These are phyloP conservation scores for Croton setiger DNA, from an alignment of 441 rosid genomes.

Conservation along the genomic window DNA sequence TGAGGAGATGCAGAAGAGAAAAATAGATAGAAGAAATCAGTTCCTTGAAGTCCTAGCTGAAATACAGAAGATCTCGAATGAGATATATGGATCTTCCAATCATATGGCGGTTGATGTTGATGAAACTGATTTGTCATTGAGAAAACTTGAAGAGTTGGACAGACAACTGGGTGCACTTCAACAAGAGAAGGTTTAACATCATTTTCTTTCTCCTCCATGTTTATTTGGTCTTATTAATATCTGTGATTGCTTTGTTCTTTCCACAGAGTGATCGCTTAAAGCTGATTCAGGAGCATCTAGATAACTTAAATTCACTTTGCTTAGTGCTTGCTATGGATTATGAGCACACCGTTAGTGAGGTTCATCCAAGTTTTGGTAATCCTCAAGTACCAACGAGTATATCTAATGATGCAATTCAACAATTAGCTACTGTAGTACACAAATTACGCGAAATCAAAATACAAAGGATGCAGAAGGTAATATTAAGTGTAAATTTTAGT, in stretches of 20 bases:
- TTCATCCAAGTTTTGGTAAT: constrained; percentile 55
- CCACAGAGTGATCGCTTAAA: constrained; percentile 69
- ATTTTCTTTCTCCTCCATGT: constrained; percentile 13
- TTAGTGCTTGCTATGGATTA: constrained; percentile 82
- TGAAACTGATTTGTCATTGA: constrained; percentile 76
- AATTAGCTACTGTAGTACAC: constrained; percentile 47
- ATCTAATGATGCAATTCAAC: constrained; percentile 57
- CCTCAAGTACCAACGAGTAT: constrained; percentile 57
- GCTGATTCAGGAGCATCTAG: constrained; percentile 62
- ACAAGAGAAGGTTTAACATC: constrained; percentile 61
- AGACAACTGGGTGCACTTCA: constrained; percentile 67
- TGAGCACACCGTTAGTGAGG: constrained; percentile 46
- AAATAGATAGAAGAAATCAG: constrained; percentile 70
- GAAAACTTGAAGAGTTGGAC: constrained; percentile 87
- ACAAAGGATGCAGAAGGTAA: constrained; percentile 92
- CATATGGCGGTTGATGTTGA: constrained; percentile 46
- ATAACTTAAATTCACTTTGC: constrained; percentile 55
- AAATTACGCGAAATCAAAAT: constrained; percentile 73
- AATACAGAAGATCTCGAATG: constrained; percentile 47
- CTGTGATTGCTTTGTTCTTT: constrained; percentile 20
- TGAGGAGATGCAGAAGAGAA: constrained; percentile 84
- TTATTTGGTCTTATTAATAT: neutral
- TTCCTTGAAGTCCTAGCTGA: constrained; percentile 63
- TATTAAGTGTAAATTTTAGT: constrained; percentile 1
- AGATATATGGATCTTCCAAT: constrained; percentile 47